phyloP scores from a whole-genome alignment of 2,329 filamentous ascomycete species.

The Apiospora marii region DNA sequence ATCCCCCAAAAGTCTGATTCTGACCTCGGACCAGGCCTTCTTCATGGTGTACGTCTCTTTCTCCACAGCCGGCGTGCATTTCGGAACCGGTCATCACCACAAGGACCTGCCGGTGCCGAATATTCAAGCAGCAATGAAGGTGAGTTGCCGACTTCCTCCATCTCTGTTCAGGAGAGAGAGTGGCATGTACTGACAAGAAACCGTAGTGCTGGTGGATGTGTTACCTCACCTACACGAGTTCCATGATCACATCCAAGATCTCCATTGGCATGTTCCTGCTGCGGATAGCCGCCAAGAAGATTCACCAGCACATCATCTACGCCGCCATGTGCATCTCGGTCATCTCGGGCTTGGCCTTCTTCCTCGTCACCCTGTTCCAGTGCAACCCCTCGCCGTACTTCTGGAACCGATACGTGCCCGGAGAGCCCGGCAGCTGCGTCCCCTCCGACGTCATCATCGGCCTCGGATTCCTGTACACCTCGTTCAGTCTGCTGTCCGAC shows the following conservation, averaged over 20 bases:
- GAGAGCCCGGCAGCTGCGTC: constrained; percentile 37
- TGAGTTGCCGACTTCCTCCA: not conserved
- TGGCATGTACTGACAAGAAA: not conserved
- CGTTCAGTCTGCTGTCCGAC: constrained; percentile 55
- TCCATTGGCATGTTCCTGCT: constrained; percentile 36
- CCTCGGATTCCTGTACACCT: constrained; percentile 54
- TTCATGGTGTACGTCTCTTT: constrained; percentile 20
- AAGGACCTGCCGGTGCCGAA: constrained; percentile 6
- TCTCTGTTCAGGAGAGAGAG: not conserved
- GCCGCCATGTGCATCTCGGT: constrained; percentile 30
- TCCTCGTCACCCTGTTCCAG: constrained; percentile 36
- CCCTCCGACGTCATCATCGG: constrained; percentile 49
- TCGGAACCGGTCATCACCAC: constrained; percentile 26
- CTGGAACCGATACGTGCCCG: constrained; percentile 31
- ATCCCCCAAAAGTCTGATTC: not conserved
- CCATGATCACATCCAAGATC: constrained; percentile 36
- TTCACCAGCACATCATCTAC: constrained; percentile 34
- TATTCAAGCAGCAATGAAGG: constrained; percentile 22
- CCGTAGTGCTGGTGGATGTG: constrained; percentile 36
- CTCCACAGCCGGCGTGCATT: constrained; percentile 23
- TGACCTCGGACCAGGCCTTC: constrained; percentile 14
- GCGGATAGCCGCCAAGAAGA: constrained; percentile 32
- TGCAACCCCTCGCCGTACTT: constrained; percentile 33
- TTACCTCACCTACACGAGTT: constrained; percentile 33
- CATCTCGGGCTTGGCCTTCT: constrained; percentile 34